Evolutionary conservation across 108 stramenopile species (phyloP).

Genomic region (Cylindrotheca fusiformis): DNA sequence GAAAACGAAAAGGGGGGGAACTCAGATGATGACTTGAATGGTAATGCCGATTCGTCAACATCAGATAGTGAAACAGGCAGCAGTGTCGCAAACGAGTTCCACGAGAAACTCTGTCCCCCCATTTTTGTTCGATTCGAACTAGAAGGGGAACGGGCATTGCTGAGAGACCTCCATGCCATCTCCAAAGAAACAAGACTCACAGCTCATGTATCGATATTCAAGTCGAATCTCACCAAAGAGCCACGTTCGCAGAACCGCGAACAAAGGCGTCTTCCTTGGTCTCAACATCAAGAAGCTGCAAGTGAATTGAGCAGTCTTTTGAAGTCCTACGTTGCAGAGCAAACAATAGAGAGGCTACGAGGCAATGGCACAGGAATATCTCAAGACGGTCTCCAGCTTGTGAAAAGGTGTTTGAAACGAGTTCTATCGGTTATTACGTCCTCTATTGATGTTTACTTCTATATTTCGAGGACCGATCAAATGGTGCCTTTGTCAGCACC

Average conservation of each 20-base stretch:
- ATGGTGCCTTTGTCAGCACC: constrained; percentile 58
- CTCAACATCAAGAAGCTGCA: constrained; percentile 38
- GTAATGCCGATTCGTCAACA: neutral
- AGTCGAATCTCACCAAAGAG: neutral
- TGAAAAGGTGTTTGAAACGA: constrained; percentile 50
- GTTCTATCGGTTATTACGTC: constrained; percentile 44
- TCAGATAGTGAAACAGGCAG: neutral
- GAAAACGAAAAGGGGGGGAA: neutral
- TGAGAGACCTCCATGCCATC: constrained; percentile 35
- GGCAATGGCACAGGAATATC: constrained; percentile 33
- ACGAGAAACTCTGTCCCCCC: constrained; percentile 19
- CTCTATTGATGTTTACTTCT: constrained; percentile 58
- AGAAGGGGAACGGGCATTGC: constrained; percentile 30
- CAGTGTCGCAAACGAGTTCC: neutral
- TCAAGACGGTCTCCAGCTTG: constrained; percentile 38
- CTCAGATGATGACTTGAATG: neutral
- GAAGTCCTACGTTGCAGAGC: constrained; percentile 63
- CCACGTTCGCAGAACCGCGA: neutral
- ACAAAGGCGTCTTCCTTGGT: constrained; percentile 8
- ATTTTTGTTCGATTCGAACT: constrained; percentile 57
- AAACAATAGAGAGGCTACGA: constrained; percentile 58
- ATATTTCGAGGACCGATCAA: constrained; percentile 41
- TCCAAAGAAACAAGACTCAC: constrained; percentile 41
- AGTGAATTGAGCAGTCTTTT: constrained; percentile 40
- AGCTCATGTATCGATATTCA: constrained; percentile 46